These are phyloP conservation scores for Pleurotus ostreatus DNA, from an alignment of 768 basidiomycete species.

Conservation along the genomic window DNA sequence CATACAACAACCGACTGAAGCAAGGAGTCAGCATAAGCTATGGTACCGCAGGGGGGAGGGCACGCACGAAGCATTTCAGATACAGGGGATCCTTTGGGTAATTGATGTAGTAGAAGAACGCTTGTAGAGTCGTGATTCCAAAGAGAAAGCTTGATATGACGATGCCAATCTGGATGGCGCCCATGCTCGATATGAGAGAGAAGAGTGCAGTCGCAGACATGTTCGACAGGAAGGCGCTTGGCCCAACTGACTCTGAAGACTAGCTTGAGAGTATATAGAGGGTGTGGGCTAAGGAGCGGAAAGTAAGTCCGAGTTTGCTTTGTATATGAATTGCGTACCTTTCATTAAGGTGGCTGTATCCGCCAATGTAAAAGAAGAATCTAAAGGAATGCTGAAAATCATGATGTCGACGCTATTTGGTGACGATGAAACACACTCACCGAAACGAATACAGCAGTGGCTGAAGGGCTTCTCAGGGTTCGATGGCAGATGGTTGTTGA, in stretches of 20 bases:
- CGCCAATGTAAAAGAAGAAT: no score
- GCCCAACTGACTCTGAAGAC: background rate
- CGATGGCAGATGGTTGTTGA: no score
- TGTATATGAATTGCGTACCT: no score
- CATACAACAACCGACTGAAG: slow-evolving; percentile 9
- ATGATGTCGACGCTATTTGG: no score
- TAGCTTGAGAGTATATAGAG: no score
- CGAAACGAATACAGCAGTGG: no score
- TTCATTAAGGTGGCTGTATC: no score
- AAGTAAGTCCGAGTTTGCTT: no score
- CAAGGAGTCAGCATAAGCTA: background rate
- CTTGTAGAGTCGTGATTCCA: slow-evolving; percentile 22
- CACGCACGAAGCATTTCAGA: slow-evolving; percentile 18
- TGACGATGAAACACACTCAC: no score
- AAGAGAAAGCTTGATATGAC: slow-evolving; percentile 23
- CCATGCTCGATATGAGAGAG: slow-evolving; percentile 2
- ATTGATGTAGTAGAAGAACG: slow-evolving; percentile 18
- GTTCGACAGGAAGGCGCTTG: background rate
- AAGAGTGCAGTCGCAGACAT: background rate
- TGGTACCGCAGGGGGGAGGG: background rate
- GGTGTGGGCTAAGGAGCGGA: no score
- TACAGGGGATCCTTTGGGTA: slow-evolving; percentile 20
- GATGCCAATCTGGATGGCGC: slow-evolving; percentile 17
- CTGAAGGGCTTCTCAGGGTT: no score
- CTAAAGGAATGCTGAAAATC: no score